phyloP scores from a whole-genome alignment of 176 grass and related monocot species.

The Hyparrhenia diplandra region DNA sequence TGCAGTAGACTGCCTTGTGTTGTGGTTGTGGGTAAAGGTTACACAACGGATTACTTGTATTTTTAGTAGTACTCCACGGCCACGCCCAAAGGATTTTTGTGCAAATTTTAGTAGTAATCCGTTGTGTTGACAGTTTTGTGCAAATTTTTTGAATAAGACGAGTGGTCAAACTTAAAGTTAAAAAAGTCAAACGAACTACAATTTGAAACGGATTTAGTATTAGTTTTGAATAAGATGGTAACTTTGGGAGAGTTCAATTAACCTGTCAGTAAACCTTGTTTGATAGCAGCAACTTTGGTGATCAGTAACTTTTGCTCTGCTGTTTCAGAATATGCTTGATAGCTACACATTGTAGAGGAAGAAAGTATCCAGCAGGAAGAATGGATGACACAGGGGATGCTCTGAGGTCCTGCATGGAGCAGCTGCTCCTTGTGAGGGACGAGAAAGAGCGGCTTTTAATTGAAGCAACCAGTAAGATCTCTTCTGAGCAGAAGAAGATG shows the following conservation, averaged over 20 bases:
- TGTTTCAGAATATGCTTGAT: conserved; percentile 31
- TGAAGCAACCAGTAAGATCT: conserved; percentile 43
- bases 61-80: too few species aligned
- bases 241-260: neutral
- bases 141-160: too few species aligned
- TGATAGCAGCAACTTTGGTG: neutral
- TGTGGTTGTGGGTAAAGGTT: neutral
- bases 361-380: conserved; percentile 3
- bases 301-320: too few species aligned
- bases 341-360: conserved; percentile 18
- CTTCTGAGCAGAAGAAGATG: conserved; percentile 32
- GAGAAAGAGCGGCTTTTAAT: conserved; percentile 46
- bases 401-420: conserved; percentile 38
- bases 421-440: conserved; percentile 30
- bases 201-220: too few species aligned
- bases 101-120: too few species aligned
- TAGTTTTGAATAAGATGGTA: neutral
- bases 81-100: too few species aligned
- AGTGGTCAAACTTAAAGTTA: too few species aligned
- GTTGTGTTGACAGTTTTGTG: too few species aligned
- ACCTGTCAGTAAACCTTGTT: neutral
- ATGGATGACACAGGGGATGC: conserved; percentile 26
- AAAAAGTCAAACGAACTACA: too few species aligned
- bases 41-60: neutral
- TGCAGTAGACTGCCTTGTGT: neutral